These are phyloP conservation scores for Solanum medicagineum DNA, from an alignment of 257 asterid genomes.

Conservation along the genomic window DNA sequence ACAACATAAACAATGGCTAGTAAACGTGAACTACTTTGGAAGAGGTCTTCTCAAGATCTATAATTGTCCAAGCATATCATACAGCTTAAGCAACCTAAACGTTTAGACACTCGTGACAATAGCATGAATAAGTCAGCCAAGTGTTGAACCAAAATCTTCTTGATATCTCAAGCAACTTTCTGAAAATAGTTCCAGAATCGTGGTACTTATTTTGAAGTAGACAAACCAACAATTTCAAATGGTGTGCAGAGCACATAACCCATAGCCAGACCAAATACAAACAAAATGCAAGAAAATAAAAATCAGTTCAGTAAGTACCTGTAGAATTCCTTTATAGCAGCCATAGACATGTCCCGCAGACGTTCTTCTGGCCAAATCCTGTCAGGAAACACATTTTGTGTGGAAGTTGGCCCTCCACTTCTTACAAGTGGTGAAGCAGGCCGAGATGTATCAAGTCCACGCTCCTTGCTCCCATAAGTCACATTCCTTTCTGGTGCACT, in stretches of 20 bases:
- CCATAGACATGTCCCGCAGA: slow-evolving; percentile 47
- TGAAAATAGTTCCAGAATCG: neutral
- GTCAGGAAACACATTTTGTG: slow-evolving; percentile 33
- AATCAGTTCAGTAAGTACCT: slow-evolving; percentile 30
- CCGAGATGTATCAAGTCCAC: slow-evolving; percentile 16
- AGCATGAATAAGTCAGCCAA: neutral
- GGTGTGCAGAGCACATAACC: neutral
- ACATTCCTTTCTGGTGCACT: slow-evolving; percentile 25
- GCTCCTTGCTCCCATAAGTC: slow-evolving; percentile 19
- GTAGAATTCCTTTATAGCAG: slow-evolving; percentile 78
- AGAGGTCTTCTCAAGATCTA: neutral
- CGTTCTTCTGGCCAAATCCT: slow-evolving; percentile 44
- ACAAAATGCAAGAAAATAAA: neutral
- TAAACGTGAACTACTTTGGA: neutral
- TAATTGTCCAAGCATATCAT: neutral
- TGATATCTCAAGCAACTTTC: neutral
- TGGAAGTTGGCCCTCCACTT: slow-evolving; percentile 19
- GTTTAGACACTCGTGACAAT: neutral
- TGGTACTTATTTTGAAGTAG: neutral
- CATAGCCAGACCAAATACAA: neutral
- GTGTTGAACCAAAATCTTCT: neutral
- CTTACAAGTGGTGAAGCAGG: slow-evolving; percentile 27
- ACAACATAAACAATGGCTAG: neutral
- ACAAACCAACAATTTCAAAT: neutral
- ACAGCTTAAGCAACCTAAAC: neutral